phyloP scores from a whole-genome alignment of 805 yeast genomes.

The Barnettozyma sucrosica region DNA sequence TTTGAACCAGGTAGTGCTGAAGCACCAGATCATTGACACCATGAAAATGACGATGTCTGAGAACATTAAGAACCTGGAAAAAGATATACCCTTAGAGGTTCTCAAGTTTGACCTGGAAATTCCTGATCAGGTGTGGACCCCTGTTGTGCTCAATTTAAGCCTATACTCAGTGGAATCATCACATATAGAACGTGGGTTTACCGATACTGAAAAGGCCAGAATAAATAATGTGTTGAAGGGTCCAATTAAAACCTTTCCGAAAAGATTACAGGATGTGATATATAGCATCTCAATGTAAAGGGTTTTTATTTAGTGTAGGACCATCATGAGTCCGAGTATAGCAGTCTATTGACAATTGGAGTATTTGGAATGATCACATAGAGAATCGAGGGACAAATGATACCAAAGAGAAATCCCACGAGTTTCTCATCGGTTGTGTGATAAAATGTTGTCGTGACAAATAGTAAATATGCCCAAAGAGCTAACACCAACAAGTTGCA shows the following conservation, averaged over 20 bases:
- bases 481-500: constrained; percentile 15
- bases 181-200: constrained; percentile 16
- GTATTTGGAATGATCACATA: constrained; percentile 28
- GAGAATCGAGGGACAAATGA: constrained; percentile 41
- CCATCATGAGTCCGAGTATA: background rate
- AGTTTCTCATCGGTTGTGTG: constrained; percentile 75
- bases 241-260: constrained; percentile 9
- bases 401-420: constrained; percentile 63
- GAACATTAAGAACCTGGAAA: constrained; percentile 15
- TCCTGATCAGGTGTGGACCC: constrained; percentile 8
- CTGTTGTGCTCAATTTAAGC: constrained; percentile 13
- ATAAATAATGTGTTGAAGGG: constrained; percentile 20
- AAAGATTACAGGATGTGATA: constrained; percentile 16
- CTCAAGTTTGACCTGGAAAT: constrained; percentile 15
- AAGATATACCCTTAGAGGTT: constrained; percentile 17
- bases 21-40: constrained; percentile 20
- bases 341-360: background rate
- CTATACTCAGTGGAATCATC: constrained; percentile 15
- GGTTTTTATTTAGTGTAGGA: too few relatives aligned
- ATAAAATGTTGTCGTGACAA: constrained; percentile 77
- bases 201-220: constrained; percentile 19
- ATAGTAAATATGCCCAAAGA: constrained; percentile 51
- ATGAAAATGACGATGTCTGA: constrained; percentile 4
- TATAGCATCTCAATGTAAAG: constrained; percentile 9
- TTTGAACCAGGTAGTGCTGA: constrained; percentile 14